These are phyloP conservation scores for Acanthamoeba polyphaga DNA, from an alignment of 208 protist species.

Conservation along the genomic window DNA sequence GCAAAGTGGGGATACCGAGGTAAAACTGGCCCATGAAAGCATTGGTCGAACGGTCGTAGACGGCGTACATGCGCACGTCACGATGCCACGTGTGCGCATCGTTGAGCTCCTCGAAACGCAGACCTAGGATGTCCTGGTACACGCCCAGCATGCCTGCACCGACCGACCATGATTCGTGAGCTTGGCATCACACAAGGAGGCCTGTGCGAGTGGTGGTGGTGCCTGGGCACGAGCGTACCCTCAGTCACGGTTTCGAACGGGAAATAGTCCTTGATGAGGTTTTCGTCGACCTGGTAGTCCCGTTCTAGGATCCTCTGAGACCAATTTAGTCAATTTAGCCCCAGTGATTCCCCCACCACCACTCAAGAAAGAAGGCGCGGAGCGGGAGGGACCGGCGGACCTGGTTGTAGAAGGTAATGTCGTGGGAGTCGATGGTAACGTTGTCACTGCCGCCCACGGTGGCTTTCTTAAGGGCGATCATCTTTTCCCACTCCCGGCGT, in stretches of 20 bases:
- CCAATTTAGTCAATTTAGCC: no score
- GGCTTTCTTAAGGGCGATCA: slow-evolving; percentile 81
- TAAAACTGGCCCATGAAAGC: slow-evolving; percentile 87
- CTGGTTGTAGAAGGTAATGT: slow-evolving; percentile 83
- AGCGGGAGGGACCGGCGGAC: not conserved
- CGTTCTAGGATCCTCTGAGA: slow-evolving; percentile 68
- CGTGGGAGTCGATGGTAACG: slow-evolving; percentile 77
- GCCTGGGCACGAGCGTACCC: no score
- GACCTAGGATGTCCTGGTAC: slow-evolving; percentile 83
- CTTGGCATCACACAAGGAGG: no score
- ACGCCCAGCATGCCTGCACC: slow-evolving; percentile 45
- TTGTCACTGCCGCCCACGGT: slow-evolving; percentile 71
- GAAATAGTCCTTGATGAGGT: slow-evolving; percentile 86
- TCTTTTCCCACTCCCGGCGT: slow-evolving; percentile 34
- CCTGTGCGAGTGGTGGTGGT: no score
- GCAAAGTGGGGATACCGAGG: slow-evolving; percentile 76
- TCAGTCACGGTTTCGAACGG: slow-evolving; percentile 82
- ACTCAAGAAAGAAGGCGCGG: no score
- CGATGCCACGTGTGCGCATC: slow-evolving; percentile 80
- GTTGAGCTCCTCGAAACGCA: slow-evolving; percentile 70
- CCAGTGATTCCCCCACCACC: no score
- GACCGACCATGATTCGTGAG: no score
- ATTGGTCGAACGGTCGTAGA: slow-evolving; percentile 52
- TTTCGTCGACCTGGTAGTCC: slow-evolving; percentile 83
- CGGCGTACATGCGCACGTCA: slow-evolving; percentile 81